Percentiles rank a stretch among this genome's conserved stretches.
phyloP scores from a whole-genome alignment of 129 eudicot species.

The Artemisia annua region DNA sequence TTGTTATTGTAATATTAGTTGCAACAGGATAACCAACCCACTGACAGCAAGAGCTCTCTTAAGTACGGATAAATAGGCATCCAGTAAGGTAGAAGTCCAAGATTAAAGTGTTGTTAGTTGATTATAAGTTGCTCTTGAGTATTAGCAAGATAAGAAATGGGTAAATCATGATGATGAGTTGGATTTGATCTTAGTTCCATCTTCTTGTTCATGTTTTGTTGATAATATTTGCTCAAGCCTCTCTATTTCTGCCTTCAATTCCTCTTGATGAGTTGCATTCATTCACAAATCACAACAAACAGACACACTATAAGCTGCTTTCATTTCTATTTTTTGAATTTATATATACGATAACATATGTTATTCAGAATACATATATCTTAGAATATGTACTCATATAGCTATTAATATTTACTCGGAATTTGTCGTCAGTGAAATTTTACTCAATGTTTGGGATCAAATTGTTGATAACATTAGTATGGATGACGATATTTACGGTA shows the following conservation, averaged over 20 bases:
- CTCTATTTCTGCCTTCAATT: slow-evolving; percentile 86
- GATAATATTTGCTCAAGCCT: slow-evolving; percentile 79
- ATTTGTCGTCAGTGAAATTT: background rate
- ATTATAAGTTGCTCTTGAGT: slow-evolving; percentile 40
- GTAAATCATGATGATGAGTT: slow-evolving; percentile 32
- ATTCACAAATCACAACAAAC: background rate
- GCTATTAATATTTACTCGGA: background rate
- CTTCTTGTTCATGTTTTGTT: slow-evolving; percentile 60
- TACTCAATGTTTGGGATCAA: background rate
- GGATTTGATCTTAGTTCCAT: slow-evolving; percentile 44
- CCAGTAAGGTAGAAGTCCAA: slow-evolving; percentile 1
- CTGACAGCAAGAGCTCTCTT: background rate
- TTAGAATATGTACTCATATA: too few species aligned
- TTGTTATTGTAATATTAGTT: too few species aligned
- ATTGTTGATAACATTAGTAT: background rate
- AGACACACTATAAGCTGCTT: background rate
- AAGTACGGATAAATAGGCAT: slow-evolving; percentile 11
- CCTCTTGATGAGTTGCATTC: slow-evolving; percentile 90
- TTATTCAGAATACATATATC: too few species aligned
- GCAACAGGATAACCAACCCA: background rate
- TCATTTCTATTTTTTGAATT: background rate
- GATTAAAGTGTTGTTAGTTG: slow-evolving; percentile 27
- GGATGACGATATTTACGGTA: too few species aligned
- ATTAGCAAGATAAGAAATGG: slow-evolving; percentile 36
- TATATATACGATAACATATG: too few species aligned